A percentile compares a stretch with the other conserved stretches of the same genome.
These are phyloP conservation scores for Westerdykella sp. DNA, from an alignment of 2,329 filamentous ascomycete species.

Conservation along the genomic window DNA sequence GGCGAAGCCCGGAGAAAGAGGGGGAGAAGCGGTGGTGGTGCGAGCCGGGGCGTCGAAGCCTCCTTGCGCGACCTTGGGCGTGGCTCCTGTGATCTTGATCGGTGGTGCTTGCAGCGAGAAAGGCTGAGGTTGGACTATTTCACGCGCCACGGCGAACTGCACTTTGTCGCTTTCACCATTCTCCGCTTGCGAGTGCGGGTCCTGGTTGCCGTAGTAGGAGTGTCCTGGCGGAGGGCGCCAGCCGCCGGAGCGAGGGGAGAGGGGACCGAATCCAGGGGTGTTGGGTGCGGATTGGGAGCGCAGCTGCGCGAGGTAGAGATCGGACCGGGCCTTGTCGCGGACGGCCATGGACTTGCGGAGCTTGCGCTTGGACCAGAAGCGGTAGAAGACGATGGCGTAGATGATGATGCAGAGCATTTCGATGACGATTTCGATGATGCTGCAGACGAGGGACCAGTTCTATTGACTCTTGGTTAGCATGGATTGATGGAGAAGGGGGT, in stretches of 20 bases:
- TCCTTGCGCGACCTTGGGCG: conserved; percentile 60
- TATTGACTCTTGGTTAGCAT: conserved; percentile 37
- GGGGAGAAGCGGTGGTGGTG: conserved; percentile 37
- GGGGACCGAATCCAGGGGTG: conserved; percentile 74
- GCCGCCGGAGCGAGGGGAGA: conserved; percentile 54
- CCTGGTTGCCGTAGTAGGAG: conserved; percentile 31
- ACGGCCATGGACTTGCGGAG: conserved; percentile 95
- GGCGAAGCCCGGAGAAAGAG: conserved; percentile 30
- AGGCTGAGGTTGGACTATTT: conserved; percentile 47
- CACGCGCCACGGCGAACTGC: conserved; percentile 34
- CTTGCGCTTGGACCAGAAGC: conserved; percentile 92
- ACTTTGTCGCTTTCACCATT: conserved; percentile 43
- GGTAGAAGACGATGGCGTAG: conserved; percentile 93
- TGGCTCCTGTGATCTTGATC: conserved; percentile 67
- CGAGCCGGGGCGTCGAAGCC: conserved; percentile 50
- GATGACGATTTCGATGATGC: conserved; percentile 92
- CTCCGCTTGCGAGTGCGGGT: conserved; percentile 47
- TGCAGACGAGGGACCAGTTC: conserved; percentile 95
- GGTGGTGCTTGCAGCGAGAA: conserved; percentile 88
- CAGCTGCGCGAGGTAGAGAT: conserved; percentile 74
- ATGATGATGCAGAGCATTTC: conserved; percentile 87
- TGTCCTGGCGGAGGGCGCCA: conserved; percentile 43
- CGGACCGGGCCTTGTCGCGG: conserved; percentile 87
- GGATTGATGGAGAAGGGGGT: neutral
- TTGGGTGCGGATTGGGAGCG: conserved; percentile 81